Percentiles rank a stretch among this genome's conserved stretches.
These are phyloP conservation scores for Capronia epimyces DNA, from an alignment of 2,329 filamentous ascomycete genomes.

Conservation along the genomic window DNA sequence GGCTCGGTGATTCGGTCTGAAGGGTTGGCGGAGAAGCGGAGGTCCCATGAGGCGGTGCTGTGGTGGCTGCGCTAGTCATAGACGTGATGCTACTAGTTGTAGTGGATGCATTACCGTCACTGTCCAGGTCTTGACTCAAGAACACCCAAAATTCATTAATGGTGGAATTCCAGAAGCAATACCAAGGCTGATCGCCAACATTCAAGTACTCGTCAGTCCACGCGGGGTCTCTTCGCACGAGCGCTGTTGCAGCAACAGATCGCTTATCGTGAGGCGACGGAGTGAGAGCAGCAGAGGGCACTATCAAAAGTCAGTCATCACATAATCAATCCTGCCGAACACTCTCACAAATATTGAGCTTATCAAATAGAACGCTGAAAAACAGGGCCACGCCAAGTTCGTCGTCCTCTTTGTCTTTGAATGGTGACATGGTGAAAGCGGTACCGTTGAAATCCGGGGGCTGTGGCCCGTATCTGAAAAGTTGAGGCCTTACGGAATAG, in stretches of 20 bases:
- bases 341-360: slow-evolving; percentile 50
- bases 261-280: slow-evolving; percentile 32
- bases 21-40: slow-evolving; percentile 4
- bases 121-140: slow-evolving; percentile 48
- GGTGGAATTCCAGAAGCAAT: slow-evolving; percentile 64
- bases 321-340: neutral
- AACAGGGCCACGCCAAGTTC: slow-evolving; percentile 58
- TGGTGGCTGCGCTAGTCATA: slow-evolving; percentile 12
- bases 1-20: slow-evolving; percentile 10
- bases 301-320: slow-evolving; percentile 14
- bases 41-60: slow-evolving; percentile 5
- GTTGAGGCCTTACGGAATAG: slow-evolving; percentile 34
- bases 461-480: slow-evolving; percentile 58
- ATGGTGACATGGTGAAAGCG: slow-evolving; percentile 49
- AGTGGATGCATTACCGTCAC: slow-evolving; percentile 4
- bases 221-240: slow-evolving; percentile 24
- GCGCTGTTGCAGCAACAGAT: slow-evolving; percentile 11
- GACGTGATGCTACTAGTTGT: slow-evolving; percentile 24
- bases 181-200: slow-evolving; percentile 61
- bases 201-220: slow-evolving; percentile 41
- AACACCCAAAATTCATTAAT: slow-evolving; percentile 64
- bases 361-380: slow-evolving; percentile 59
- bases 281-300: slow-evolving; percentile 37
- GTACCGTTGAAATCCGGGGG: slow-evolving; percentile 45
- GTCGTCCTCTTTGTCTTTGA: slow-evolving; percentile 53